Base-by-base conservation (phyloP, 371 early-diverging fungal genomes). In the Thermomucor indicae-seudaticae region DNA sequence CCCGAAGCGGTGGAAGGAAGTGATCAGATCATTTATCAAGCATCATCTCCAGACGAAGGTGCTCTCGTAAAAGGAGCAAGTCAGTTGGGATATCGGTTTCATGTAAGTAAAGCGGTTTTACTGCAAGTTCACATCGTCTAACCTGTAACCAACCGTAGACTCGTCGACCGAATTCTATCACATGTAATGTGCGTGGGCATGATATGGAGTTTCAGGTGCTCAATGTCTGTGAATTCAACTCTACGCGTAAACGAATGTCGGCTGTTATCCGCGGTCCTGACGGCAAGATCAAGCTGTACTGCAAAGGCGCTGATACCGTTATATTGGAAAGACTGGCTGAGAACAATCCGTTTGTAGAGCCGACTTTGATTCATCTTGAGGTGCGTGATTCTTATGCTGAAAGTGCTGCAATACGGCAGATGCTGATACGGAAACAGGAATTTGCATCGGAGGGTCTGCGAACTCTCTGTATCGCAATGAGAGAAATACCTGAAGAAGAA, bases 241-340 rank as follows among this genome's bases (percentile, higher is more conserved):
- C 92, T 29, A 95, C 96, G 14, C 84, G 98, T 42, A 98, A 98
- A 68, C 85, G 98, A 54, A 96, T 98, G 98, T 92, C 93, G 4
- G 90, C 92, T 8, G 72, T 98, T 30, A 79, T 95, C n/a, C 88
- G 96, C 19, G 79, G 85, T 34, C 92, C 96, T 2, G 93, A 95
- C 55, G 93, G 92, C 23, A 81, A 83, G 30, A 89, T 98, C 60
- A 89, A 89, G 60, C 69, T 98, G 40, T 95, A 93, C 78, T 90
- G 90, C 63, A 99, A 99, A 62, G 99, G 99, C 25, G 97, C 98
- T 11, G 99, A 99, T 67, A 94, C 96, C 0, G 96, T 98, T 11
- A 98, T 98, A 60, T 62, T 95, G 30, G 99, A 99, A 71, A 78
- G 97, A 14, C 63, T 98, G 51, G 83, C 81, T 5, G 78, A 83